Conservation (phyloP, 495 filamentous ascomycete genomes). For the Pseudotulostoma volvatum region DNA sequence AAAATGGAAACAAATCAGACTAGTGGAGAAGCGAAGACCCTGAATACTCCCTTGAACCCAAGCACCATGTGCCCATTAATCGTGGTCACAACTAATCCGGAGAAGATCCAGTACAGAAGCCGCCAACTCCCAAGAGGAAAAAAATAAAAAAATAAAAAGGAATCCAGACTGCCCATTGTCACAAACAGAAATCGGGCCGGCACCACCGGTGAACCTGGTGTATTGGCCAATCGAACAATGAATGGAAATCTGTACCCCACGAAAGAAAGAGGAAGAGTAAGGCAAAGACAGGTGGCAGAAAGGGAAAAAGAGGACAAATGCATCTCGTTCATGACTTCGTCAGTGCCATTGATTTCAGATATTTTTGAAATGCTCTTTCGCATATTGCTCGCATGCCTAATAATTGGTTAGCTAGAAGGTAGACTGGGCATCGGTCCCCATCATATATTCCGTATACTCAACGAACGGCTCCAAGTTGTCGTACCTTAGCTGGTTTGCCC, state of each 20-base stretch:
- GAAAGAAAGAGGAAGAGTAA: slow-evolving; percentile 2
- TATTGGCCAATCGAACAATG: background rate
- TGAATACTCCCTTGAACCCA: background rate
- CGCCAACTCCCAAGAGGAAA: background rate
- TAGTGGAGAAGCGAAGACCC: background rate
- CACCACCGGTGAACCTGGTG: background rate
- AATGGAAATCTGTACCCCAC: background rate
- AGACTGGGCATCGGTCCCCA: too few species aligned
- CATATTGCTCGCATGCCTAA: slow-evolving; percentile 94
- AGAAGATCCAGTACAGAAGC: background rate
- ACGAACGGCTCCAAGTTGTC: too few species aligned
- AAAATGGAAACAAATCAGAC: background rate
- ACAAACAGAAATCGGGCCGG: background rate
- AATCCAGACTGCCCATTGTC: background rate
- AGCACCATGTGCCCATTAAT: background rate
- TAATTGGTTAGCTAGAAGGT: too few species aligned
- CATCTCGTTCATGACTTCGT: slow-evolving; percentile 25
- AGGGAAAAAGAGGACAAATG: slow-evolving; percentile 17
- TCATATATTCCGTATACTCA: too few species aligned
- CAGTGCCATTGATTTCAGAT: slow-evolving; percentile 19
- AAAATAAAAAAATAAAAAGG: background rate
- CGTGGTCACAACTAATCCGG: background rate
- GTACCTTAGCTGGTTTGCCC: slow-evolving; percentile 91
- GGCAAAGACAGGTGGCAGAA: slow-evolving; percentile 11
- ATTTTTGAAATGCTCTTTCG: slow-evolving; percentile 83